Conservation (phyloP, 176 grass and related monocot genomes). For the Miscanthus lutarioriparius region DNA sequence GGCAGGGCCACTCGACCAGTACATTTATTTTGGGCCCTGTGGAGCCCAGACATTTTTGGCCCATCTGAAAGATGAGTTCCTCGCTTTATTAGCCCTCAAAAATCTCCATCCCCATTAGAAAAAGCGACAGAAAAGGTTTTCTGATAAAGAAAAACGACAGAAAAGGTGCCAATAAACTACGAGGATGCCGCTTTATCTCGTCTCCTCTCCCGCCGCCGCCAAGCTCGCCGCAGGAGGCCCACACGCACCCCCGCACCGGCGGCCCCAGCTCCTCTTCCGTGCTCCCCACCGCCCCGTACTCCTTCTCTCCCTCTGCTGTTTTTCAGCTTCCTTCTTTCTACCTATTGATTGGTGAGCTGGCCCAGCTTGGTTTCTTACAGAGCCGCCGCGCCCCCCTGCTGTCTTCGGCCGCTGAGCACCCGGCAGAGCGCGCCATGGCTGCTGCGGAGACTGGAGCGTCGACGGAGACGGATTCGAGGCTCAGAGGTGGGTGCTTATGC, state of each 20-base stretch:
- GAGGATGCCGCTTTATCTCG: slow-evolving; percentile 30
- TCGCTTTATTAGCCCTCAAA: neutral
- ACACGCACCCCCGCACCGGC: neutral
- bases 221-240: neutral
- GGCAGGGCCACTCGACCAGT: no score
- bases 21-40: no score
- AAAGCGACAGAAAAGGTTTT: neutral
- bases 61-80: neutral
- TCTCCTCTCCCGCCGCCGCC: slow-evolving; percentile 29
- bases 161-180: neutral
- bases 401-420: neutral
- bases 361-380: slow-evolving; percentile 16
- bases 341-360: neutral
- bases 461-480: neutral
- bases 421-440: neutral
- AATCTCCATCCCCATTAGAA: slow-evolving; percentile 13
- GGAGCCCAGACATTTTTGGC: neutral
- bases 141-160: neutral
- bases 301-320: neutral
- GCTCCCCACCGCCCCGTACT: neutral
- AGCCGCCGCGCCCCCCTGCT: neutral
- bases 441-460: slow-evolving; percentile 15
- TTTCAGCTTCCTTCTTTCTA: neutral
- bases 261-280: neutral
- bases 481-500: slow-evolving; percentile 1